Evolutionary conservation across 306 rosid species (phyloP).

Genomic region (Quercus mongolica): DNA sequence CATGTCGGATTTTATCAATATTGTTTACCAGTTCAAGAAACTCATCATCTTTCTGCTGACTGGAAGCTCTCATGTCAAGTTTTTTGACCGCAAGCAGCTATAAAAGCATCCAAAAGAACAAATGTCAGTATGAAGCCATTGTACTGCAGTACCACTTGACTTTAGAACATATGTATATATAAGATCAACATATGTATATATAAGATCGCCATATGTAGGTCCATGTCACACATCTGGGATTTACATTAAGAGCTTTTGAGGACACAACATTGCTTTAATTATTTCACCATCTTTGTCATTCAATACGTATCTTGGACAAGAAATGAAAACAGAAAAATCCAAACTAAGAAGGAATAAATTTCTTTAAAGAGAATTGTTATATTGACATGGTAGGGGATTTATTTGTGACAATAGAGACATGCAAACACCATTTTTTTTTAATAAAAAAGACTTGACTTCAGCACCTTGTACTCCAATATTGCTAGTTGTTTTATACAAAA

Average conservation of each 20-base stretch:
- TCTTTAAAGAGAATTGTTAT: not conserved
- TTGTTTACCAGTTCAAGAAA: slow-evolving; percentile 78
- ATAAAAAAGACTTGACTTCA: not conserved
- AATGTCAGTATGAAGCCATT: slow-evolving; percentile 23
- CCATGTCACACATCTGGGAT: too few species aligned
- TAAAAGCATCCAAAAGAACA: slow-evolving; percentile 31
- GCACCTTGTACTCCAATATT: not conserved
- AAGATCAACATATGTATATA: too few species aligned
- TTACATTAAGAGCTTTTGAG: too few species aligned
- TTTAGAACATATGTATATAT: too few species aligned
- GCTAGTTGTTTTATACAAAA: not conserved
- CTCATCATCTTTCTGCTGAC: slow-evolving; percentile 68
- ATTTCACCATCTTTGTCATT: not conserved
- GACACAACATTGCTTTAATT: too few species aligned
- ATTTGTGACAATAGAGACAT: not conserved
- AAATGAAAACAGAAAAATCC: not conserved
- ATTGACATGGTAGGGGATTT: not conserved
- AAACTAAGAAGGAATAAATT: not conserved
- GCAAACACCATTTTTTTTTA: not conserved
- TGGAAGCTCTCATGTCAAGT: slow-evolving; percentile 63
- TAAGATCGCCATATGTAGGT: too few species aligned
- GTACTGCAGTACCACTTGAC: not conserved
- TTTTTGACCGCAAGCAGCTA: slow-evolving; percentile 91
- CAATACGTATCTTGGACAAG: not conserved
- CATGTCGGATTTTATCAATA: slow-evolving; percentile 77